phyloP scores from a whole-genome alignment of 169 alveolate genomes.

The Besnoitia besnoiti region DNA sequence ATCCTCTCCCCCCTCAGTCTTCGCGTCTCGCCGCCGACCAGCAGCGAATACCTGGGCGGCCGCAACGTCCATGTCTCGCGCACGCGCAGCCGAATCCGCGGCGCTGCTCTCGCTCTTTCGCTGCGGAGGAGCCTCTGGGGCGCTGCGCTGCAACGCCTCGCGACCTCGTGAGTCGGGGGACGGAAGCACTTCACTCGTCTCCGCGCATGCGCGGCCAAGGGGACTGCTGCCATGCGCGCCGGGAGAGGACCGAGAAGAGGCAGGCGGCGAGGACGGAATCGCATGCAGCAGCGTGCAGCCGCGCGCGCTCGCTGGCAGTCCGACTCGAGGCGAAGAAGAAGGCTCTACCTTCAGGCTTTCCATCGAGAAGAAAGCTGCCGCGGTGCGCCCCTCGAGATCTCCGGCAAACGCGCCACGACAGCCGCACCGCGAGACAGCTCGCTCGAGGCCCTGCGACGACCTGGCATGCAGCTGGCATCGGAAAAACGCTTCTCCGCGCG shows the following conservation, averaged over 20 bases:
- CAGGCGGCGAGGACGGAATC: neutral
- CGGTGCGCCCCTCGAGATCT: neutral
- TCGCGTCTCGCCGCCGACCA: too few relatives aligned
- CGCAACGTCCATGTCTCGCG: too few relatives aligned
- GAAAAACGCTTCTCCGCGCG: neutral
- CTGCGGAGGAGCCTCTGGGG: too few relatives aligned
- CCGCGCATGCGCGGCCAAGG: too few relatives aligned
- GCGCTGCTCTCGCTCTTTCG: too few relatives aligned
- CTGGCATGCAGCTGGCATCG: neutral
- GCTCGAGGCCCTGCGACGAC: neutral
- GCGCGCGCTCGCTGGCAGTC: neutral
- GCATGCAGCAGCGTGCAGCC: neutral
- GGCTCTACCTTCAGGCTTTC: neutral
- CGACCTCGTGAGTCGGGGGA: too few relatives aligned
- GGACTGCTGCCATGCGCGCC: too few relatives aligned
- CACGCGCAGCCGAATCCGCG: too few relatives aligned
- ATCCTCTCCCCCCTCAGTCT: too few relatives aligned
- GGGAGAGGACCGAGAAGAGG: neutral
- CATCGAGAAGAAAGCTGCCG: neutral
- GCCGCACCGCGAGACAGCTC: neutral
- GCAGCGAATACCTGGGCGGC: too few relatives aligned
- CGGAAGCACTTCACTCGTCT: too few relatives aligned
- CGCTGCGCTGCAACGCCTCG: too few relatives aligned
- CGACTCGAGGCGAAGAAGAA: neutral
- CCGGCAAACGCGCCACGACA: neutral